A percentile compares a stretch with the other conserved stretches of the same genome.
Conservation (phyloP, 768 basidiomycete species). For the Phanerodontia chrysosporium region DNA sequence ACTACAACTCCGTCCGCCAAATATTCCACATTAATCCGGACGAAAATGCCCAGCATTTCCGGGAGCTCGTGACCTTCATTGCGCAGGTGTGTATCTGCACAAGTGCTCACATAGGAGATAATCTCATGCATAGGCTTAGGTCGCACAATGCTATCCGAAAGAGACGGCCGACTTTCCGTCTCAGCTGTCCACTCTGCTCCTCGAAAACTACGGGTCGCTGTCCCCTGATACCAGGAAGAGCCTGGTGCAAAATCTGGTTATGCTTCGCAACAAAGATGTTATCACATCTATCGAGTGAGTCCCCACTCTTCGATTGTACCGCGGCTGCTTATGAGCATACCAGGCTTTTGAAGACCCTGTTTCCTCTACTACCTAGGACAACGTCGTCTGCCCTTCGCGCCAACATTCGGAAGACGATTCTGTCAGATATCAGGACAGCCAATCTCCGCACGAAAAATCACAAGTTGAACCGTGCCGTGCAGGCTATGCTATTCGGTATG, state of each 20-base stretch:
- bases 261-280: constrained; percentile 89
- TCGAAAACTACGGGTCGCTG: constrained; percentile 72
- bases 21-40: constrained; percentile 81
- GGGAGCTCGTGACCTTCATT: constrained; percentile 88
- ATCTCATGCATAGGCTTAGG: constrained; percentile 33
- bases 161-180: constrained; percentile 84
- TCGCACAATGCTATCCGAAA: constrained; percentile 90
- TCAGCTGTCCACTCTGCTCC: constrained; percentile 72
- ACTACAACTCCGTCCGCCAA: constrained; percentile 83
- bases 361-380: constrained; percentile 92
- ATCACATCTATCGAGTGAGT: constrained; percentile 89
- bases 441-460: constrained; percentile 88
- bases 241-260: constrained; percentile 86
- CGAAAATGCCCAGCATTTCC: constrained; percentile 81
- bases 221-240: constrained; percentile 79
- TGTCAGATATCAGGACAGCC: constrained; percentile 88
- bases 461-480: constrained; percentile 93
- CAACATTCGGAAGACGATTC: constrained; percentile 89
- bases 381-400: constrained; percentile 79
- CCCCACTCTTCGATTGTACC: no score
- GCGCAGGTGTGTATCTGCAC: constrained; percentile 55
- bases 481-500: constrained; percentile 95
- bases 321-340: neutral
- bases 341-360: constrained; percentile 86
- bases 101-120: neutral